Evolutionary conservation across 352 stramenopile species (phyloP), one percentile per base, ranked within the genome.

Genomic region (Globisporangium nunn): DNA sequence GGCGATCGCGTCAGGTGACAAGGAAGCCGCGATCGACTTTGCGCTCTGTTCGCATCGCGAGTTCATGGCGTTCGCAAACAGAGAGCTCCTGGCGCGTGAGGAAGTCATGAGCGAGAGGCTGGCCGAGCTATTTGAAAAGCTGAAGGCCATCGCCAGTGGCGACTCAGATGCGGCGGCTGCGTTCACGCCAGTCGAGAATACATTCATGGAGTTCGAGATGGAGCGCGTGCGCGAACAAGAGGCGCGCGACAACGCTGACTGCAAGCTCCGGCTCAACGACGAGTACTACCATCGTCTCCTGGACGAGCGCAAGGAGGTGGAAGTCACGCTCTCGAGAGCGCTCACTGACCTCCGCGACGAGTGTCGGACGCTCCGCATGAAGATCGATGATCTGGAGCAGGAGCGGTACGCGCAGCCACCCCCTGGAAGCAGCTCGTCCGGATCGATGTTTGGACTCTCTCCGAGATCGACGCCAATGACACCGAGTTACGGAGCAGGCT

Each of bases 21-120:
- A 67, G 7, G 71, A 87, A 8, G 66, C 63, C 4, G 71, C 75
- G 18, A 81, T 87, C 46, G 79, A 88, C 47, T 73, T 78, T 5
- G 74, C 74, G 6, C 57, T 87, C 29, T 70, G 75, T 14, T 70
- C 73, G 3, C 78, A 89, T 29, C 79, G 76, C 28, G 79, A 85
- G 50, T 81, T 84, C 52, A 82, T 80, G 64, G 65, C 62, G 11
- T 71, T 68, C 12, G 64, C 76, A 5, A 54, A 78, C 39, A 17
- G 68, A 39, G 63, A 72, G 49, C 51, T 89, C 35, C 45, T 76
- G 11, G 49, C 56, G 28, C 68, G 68, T 14, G 63, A 70, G 49
- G 58, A 72, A 23, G 55, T 56, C 8, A 58, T 62, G 30, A 58
- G 75, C 11, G 51, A 59, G 14, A 55, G 59, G 15, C 46, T 87